Evolutionary conservation across 129 eudicot species (phyloP).

Genomic region (carrot (Daucus carota)): DNA sequence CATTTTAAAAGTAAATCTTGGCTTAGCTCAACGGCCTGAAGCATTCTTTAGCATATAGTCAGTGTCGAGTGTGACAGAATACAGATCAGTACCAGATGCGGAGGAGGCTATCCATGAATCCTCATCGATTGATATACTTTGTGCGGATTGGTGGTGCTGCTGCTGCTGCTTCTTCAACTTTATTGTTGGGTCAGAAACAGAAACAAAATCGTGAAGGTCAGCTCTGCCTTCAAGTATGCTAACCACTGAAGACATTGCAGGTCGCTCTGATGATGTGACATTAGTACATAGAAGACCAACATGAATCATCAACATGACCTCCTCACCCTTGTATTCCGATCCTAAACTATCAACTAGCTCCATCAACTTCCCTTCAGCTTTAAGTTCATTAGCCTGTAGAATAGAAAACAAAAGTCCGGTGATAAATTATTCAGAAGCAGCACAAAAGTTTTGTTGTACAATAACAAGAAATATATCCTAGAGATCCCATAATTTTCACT

Average conservation of each 20-base stretch:
- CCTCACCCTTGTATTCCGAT: background rate
- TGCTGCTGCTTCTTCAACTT: background rate
- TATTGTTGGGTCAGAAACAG: background rate
- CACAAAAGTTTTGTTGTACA: background rate
- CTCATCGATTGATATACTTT: slow-evolving; percentile 9
- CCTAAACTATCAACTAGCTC: slow-evolving; percentile 8
- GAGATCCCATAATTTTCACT: background rate
- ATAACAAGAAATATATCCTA: background rate
- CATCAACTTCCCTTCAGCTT: background rate
- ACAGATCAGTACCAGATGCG: slow-evolving; percentile 21
- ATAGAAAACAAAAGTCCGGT: background rate
- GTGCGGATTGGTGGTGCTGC: background rate
- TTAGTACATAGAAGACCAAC: slow-evolving; percentile 5
- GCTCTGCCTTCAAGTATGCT: slow-evolving; percentile 12
- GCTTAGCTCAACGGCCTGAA: background rate
- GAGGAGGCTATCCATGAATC: slow-evolving; percentile 13
- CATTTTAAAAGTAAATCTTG: background rate
- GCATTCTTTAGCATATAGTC: background rate
- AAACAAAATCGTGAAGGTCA: slow-evolving; percentile 1
- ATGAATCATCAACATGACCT: slow-evolving; percentile 6
- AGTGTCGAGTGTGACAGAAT: slow-evolving; percentile 12
- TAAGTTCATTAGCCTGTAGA: background rate
- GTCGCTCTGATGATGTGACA: background rate
- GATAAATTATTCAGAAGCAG: background rate
- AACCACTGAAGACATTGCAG: slow-evolving; percentile 11